phyloP scores from a whole-genome alignment of 2,329 filamentous ascomycete species.

The Eurotiales sp. region DNA sequence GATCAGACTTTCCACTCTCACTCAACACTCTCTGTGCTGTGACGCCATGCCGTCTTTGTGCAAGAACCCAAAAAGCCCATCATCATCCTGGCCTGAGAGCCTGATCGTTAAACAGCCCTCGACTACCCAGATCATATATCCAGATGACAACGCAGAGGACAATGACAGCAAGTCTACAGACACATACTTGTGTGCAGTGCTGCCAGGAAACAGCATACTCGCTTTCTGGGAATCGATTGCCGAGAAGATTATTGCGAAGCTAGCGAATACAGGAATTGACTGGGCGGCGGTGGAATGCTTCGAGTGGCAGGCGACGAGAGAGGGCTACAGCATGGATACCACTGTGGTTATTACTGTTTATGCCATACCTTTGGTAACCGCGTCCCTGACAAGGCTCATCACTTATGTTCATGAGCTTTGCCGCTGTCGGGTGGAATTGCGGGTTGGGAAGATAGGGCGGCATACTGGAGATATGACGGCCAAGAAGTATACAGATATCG shows the following conservation, averaged over 20 bases:
- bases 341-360: constrained; percentile 1
- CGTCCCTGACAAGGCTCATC: not conserved
- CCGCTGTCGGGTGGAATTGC: constrained; percentile 1
- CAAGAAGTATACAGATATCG: not conserved
- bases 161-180: not conserved
- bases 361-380: not conserved
- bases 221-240: not conserved
- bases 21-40: not conserved
- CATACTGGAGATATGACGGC: not conserved
- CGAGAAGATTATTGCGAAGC: not conserved
- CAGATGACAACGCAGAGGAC: not conserved
- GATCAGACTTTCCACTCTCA: not conserved
- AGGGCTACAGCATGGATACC: not conserved
- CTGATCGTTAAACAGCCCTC: not conserved
- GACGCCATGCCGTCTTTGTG: not conserved
- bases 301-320: not conserved
- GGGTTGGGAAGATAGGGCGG: not conserved
- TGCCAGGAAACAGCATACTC: not conserved
- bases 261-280: not conserved
- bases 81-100: not conserved
- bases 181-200: not conserved
- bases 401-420: not conserved
- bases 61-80: not conserved
- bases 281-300: constrained; percentile 11
- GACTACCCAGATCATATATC: not conserved